Conservation (phyloP, 345 rosid species). For the Nephelium lappaceum region DNA sequence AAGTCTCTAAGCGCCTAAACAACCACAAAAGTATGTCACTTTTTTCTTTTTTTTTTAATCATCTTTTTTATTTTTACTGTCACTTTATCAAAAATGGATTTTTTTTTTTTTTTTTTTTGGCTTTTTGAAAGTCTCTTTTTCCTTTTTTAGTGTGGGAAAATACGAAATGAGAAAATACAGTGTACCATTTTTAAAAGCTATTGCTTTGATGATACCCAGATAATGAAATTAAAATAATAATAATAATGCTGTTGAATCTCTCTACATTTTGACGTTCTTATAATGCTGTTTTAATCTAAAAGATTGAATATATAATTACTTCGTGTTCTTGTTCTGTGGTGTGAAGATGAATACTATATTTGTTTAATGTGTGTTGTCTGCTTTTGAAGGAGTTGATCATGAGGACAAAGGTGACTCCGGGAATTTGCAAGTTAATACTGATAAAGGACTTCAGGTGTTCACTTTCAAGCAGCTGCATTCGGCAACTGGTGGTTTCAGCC, state of each 20-base stretch:
- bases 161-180: not conserved
- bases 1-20: conserved; percentile 64
- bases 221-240: not conserved
- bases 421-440: conserved; percentile 40
- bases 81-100: not conserved
- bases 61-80: not conserved
- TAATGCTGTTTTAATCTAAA: not conserved
- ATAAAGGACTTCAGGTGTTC: conserved; percentile 68
- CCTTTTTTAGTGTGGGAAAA: no score
- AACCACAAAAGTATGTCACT: conserved; percentile 44
- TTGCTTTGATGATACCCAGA: not conserved
- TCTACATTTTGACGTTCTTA: not conserved
- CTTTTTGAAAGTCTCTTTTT: no score
- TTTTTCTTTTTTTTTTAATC: not conserved
- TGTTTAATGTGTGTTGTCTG: conserved; percentile 8
- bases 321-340: not conserved
- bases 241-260: not conserved
- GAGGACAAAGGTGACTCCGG: conserved; percentile 51
- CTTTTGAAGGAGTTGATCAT: conserved; percentile 45
- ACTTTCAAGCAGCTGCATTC: conserved; percentile 83
- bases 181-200: not conserved
- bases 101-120: not conserved
- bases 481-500: conserved; percentile 85
- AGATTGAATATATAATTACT: not conserved
- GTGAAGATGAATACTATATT: not conserved